phyloP scores from a whole-genome alignment of 495 filamentous ascomycete genomes.

The Xylaria acuta region DNA sequence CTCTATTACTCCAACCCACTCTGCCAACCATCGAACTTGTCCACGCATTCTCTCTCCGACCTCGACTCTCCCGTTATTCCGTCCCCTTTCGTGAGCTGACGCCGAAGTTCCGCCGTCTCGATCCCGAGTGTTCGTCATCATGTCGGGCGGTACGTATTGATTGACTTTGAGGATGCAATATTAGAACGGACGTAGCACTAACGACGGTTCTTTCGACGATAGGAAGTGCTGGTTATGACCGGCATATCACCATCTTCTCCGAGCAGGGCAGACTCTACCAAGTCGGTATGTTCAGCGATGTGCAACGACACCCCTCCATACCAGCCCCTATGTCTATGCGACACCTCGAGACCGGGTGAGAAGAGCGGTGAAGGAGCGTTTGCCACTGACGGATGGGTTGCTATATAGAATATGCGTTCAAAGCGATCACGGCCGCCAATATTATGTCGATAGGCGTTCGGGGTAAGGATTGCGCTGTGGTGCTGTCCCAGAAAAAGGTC shows the following conservation, averaged over 20 bases:
- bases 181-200: conserved; percentile 5
- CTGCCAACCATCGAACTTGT: not conserved
- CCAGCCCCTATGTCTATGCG: not conserved
- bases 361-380: conserved; percentile 19
- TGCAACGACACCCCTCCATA: conserved; percentile 10
- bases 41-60: not conserved
- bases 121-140: conserved; percentile 41
- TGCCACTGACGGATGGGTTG: conserved; percentile 40
- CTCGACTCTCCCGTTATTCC: not conserved
- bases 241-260: conserved; percentile 99
- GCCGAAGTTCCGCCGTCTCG: conserved; percentile 2
- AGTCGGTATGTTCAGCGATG: conserved; percentile 80
- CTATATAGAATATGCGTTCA: conserved; percentile 96
- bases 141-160: conserved; percentile 48
- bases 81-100: not conserved
- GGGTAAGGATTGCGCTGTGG: conserved; percentile 95
- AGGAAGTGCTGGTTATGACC: conserved; percentile 96
- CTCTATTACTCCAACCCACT: not conserved
- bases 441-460: conserved; percentile 96
- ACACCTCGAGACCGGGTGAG: conserved; percentile 12
- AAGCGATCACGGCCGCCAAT: conserved; percentile 98
- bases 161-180: not conserved
- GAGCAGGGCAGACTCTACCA: conserved; percentile 98
- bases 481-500: conserved; percentile 99
- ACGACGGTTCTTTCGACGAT: conserved; percentile 42